These are phyloP conservation scores for Dendrothele bispora DNA, from an alignment of 768 basidiomycete species.

Conservation along the genomic window DNA sequence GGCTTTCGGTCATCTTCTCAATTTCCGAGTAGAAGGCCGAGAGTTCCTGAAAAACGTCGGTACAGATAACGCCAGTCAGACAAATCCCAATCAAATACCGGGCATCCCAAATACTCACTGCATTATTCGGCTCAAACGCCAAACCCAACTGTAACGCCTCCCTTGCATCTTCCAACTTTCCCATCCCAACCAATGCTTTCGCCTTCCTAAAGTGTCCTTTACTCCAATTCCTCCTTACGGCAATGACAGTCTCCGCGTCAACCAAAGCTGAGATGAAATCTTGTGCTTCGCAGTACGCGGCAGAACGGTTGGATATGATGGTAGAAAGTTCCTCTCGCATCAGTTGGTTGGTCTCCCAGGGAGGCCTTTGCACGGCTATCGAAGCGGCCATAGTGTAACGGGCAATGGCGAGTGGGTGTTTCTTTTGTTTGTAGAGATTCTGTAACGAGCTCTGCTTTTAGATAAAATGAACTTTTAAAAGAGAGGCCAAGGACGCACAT, in stretches of 20 bases:
- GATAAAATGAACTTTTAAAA: constrained; percentile 10
- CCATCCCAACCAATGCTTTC: constrained; percentile 80
- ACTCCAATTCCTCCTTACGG: constrained; percentile 83
- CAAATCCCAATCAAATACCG: background rate
- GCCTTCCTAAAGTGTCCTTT: constrained; percentile 97
- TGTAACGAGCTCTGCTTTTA: constrained; percentile 26
- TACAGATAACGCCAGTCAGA: background rate
- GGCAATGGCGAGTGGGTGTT: constrained; percentile 68
- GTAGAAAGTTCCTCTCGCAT: constrained; percentile 91
- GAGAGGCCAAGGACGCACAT: constrained; percentile 54
- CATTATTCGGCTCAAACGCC: constrained; percentile 69
- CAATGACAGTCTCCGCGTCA: constrained; percentile 90
- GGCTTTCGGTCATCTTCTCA: background rate
- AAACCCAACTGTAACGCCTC: constrained; percentile 83
- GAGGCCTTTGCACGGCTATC: constrained; percentile 77
- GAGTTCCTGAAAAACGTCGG: background rate
- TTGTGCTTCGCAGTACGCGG: constrained; percentile 75
- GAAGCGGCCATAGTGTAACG: constrained; percentile 79
- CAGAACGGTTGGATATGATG: constrained; percentile 88
- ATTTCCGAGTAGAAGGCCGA: background rate
- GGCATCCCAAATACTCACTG: constrained; percentile 29
- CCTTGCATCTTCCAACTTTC: constrained; percentile 68
- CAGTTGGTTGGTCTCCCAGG: constrained; percentile 84
- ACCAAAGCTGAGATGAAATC: constrained; percentile 78
- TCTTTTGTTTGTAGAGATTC: constrained; percentile 77